Conservation (phyloP, 495 filamentous ascomycete species). For the Tuber aestivum region DNA sequence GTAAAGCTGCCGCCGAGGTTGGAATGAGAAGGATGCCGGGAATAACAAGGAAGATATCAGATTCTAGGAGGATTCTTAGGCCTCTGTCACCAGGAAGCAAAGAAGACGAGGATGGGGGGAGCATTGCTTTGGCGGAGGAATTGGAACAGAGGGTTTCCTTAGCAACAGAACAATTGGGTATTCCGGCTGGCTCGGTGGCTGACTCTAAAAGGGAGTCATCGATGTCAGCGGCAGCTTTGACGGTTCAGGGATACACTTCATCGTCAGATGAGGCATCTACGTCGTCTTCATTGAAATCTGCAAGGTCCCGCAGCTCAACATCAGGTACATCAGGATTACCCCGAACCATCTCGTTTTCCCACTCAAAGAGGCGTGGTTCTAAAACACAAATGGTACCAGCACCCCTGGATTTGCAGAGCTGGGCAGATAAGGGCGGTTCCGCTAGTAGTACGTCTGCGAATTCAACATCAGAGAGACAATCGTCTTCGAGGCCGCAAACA, state of each 20-base stretch:
- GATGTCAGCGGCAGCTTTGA: constrained; percentile 34
- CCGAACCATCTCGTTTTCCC: constrained; percentile 30
- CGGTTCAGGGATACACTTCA: constrained; percentile 37
- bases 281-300: constrained; percentile 37
- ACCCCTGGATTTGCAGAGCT: constrained; percentile 24
- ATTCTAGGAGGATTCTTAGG: constrained; percentile 37
- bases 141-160: constrained; percentile 33
- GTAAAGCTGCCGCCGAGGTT: constrained; percentile 38
- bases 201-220: constrained; percentile 30
- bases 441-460: constrained; percentile 25
- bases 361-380: constrained; percentile 30
- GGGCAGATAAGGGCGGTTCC: constrained; percentile 23
- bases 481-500: constrained; percentile 22
- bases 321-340: constrained; percentile 34
- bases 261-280: constrained; percentile 42
- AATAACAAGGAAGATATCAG: constrained; percentile 40
- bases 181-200: constrained; percentile 22
- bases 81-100: constrained; percentile 29
- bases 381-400: constrained; percentile 29
- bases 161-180: constrained; percentile 30
- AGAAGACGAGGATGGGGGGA: constrained; percentile 26
- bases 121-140: constrained; percentile 28
- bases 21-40: constrained; percentile 39
- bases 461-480: constrained; percentile 22
- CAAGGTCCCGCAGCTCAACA: constrained; percentile 35